phyloP scores from a whole-genome alignment of 495 filamentous ascomycete species.

The Xylaria venustula region DNA sequence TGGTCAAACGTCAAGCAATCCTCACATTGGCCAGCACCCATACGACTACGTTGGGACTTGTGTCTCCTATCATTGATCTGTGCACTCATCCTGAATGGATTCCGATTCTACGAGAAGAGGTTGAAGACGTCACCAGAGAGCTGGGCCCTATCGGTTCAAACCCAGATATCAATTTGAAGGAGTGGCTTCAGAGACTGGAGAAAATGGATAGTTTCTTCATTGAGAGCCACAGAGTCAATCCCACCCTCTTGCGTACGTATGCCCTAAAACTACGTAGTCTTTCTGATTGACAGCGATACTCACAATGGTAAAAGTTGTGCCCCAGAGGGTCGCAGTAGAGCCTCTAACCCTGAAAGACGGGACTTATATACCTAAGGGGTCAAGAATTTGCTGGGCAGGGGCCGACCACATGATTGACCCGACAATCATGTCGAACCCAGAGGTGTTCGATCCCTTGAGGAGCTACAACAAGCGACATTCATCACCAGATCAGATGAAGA shows the following conservation, averaged over 20 bases:
- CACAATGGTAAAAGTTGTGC: neutral
- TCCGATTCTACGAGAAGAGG: neutral
- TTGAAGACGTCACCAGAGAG: neutral
- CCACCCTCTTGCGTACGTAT: neutral
- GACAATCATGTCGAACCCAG: too few relatives aligned
- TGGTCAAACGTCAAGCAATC: too few relatives aligned
- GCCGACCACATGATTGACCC: too few relatives aligned
- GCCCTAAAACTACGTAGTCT: too few relatives aligned
- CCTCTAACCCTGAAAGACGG: neutral
- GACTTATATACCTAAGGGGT: neutral
- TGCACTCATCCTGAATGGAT: neutral
- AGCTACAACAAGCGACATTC: too few relatives aligned
- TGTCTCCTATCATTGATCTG: neutral
- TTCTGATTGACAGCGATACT: too few relatives aligned
- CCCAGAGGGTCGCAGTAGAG: neutral
- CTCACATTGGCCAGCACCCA: too few relatives aligned
- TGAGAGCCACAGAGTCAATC: conserved; percentile 4
- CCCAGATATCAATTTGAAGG: neutral
- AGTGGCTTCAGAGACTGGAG: neutral
- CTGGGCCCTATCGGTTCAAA: neutral
- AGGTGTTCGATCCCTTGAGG: too few relatives aligned
- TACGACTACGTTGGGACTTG: too few relatives aligned
- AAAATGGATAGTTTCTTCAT: conserved; percentile 5
- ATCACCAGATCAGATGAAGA: too few relatives aligned
- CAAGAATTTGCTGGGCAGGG: too few relatives aligned